Evolutionary conservation across 2,329 filamentous ascomycete species (phyloP).

Genomic region (Neopestalotiopsis rosae): DNA sequence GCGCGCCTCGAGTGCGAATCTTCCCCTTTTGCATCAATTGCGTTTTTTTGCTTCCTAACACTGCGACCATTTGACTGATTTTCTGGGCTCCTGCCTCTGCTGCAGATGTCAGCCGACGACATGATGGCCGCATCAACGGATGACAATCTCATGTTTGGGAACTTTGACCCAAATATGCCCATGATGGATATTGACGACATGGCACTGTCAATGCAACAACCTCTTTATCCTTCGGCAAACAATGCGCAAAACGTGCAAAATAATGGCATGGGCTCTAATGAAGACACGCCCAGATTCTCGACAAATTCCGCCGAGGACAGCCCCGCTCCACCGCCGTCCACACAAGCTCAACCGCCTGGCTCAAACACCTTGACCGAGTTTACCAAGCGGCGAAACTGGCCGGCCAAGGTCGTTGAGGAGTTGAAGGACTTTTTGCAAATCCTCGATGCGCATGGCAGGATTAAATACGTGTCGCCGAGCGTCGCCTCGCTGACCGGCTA

Average conservation of each 20-base stretch:
- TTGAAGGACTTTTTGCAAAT: constrained; percentile 89
- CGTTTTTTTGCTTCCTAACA: neutral
- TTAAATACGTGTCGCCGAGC: constrained; percentile 86
- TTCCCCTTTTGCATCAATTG: neutral
- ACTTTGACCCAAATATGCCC: constrained; percentile 35
- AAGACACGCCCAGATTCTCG: constrained; percentile 13
- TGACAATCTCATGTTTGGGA: constrained; percentile 41
- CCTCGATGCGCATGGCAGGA: constrained; percentile 80
- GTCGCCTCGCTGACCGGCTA: constrained; percentile 78
- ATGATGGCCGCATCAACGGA: constrained; percentile 50
- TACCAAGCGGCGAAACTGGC: constrained; percentile 75
- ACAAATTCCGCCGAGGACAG: constrained; percentile 19
- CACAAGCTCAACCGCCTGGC: constrained; percentile 35
- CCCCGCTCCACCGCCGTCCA: constrained; percentile 43
- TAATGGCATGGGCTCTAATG: constrained; percentile 1
- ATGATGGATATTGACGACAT: constrained; percentile 50
- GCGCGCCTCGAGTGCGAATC: neutral
- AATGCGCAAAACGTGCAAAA: constrained; percentile 5
- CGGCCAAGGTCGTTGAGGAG: constrained; percentile 86
- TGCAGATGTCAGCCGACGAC: constrained; percentile 33
- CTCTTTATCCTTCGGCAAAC: constrained; percentile 19
- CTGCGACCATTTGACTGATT: constrained; percentile 6
- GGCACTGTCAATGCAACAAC: constrained; percentile 33
- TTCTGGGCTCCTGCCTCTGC: constrained; percentile 2
- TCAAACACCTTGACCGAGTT: constrained; percentile 61